Base-by-base conservation (phyloP, 345 rosid species). In the Noccaea bulbosa region DNA sequence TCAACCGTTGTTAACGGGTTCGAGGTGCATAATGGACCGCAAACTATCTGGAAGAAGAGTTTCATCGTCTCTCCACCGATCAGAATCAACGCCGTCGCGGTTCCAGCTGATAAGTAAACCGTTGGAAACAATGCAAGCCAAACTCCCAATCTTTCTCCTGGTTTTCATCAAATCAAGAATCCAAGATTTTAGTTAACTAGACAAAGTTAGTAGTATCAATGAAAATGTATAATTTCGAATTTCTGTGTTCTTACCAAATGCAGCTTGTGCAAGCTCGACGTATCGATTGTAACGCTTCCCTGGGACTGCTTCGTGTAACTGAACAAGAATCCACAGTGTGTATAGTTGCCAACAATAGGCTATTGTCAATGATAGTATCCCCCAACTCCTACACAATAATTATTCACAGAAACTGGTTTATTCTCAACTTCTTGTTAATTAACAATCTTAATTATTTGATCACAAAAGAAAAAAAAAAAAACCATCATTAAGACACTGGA, bases 51-150 rank as follows among this genome's bases (percentile, higher is more conserved):
- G 67, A 93, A 93, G 65, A 93, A 93, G 6, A 91, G 87, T 75
- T 93, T 93, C 98, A 91, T 83, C 11, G 97, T 91, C 77, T 93
- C 94, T 59, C 97, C 98, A 82, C 98, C 97, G 5, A 93, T 78
- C 47, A 93, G 86, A 81, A 93, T 88, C 75, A 91, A 67, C 10
- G 98, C 92, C 11, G 97, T 93, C 11, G 96, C 98, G 6, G 98
- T 91, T 81, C 98, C 97, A 57, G 97, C 97, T 65, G 97, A 93
- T 70, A 90, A 68, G 74, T 93, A 93, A 61, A 91, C 97, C 1
- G 98, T 93, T 0, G 98, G 98, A 78, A 93, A 93, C 47, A 93
- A 62, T 6, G 98, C 97, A 56, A 93, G 94, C 98, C 97, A 93
- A 30, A 84, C 83, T 14, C 98, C 98, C 39, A 91, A 78, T 64